Percentiles rank a stretch among this genome's conserved stretches.
Evolutionary conservation across 2,329 filamentous ascomycete genomes (phyloP).

Genomic region (Hymenoscyphus albidus): DNA sequence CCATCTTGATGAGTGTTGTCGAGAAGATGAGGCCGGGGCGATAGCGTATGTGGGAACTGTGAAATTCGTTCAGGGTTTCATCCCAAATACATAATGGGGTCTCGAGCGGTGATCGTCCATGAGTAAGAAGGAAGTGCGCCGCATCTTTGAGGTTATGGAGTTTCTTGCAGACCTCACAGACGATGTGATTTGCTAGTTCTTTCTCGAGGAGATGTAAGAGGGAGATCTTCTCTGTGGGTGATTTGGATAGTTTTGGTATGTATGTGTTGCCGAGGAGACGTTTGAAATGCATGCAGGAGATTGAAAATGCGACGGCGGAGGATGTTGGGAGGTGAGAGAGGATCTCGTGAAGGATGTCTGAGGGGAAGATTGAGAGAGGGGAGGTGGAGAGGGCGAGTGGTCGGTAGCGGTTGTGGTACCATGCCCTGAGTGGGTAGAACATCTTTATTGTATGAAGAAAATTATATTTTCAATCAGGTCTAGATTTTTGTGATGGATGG

Average conservation of each 20-base stretch:
- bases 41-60: not conserved
- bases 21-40: too few species aligned
- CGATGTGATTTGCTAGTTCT: not conserved
- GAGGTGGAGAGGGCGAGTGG: not conserved
- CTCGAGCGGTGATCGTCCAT: not conserved
- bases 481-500: too few species aligned
- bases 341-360: not conserved
- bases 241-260: not conserved
- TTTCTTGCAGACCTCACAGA: not conserved
- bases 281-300: not conserved
- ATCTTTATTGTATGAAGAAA: too few species aligned
- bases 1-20: not conserved
- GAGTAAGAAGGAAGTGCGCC: not conserved
- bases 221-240: not conserved
- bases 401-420: not conserved
- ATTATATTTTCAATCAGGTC: too few species aligned
- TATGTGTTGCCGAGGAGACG: not conserved
- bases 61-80: not conserved
- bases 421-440: not conserved
- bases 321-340: not conserved
- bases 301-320: not conserved
- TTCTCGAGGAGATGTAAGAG: not conserved
- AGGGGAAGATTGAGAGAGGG: not conserved
- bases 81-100: not conserved
- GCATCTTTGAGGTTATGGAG: not conserved